Percentiles rank a stretch among this genome's conserved stretches.
These are phyloP conservation scores for Helotiales sp. DNA, from an alignment of 2,329 filamentous ascomycete species.

Conservation along the genomic window DNA sequence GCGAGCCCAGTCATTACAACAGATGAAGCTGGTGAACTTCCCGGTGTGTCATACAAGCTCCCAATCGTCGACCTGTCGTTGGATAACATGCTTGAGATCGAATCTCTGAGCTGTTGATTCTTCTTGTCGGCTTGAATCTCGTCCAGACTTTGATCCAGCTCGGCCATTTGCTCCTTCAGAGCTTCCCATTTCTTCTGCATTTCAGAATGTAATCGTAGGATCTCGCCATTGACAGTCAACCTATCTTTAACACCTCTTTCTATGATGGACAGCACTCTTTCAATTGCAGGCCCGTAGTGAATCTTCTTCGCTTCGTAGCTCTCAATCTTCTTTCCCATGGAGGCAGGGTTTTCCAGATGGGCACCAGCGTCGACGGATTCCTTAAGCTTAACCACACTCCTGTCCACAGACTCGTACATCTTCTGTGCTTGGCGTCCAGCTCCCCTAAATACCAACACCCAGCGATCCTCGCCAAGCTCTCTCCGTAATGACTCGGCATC, in stretches of 20 bases:
- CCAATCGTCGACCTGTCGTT: conserved; percentile 48
- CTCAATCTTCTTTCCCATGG: conserved; percentile 80
- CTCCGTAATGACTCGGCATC: conserved; percentile 88
- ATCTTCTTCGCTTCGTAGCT: conserved; percentile 93
- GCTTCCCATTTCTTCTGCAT: conserved; percentile 80
- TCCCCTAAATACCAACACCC: conserved; percentile 93
- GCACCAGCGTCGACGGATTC: conserved; percentile 76
- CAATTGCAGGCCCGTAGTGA: conserved; percentile 92
- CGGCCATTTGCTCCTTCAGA: conserved; percentile 73
- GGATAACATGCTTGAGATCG: conserved; percentile 81
- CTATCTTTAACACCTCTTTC: conserved; percentile 94
- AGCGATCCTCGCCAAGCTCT: conserved; percentile 92
- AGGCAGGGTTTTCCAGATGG: conserved; percentile 69
- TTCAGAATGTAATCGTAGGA: conserved; percentile 81
- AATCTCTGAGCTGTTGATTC: conserved; percentile 81
- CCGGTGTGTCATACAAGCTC: conserved; percentile 48
- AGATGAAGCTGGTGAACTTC: conserved; percentile 66
- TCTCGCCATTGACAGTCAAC: conserved; percentile 95
- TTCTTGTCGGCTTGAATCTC: conserved; percentile 64
- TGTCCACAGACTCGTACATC: conserved; percentile 93
- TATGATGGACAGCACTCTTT: conserved; percentile 87
- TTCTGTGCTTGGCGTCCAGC: conserved; percentile 90
- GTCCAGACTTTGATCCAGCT: conserved; percentile 74
- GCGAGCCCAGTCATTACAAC: conserved; percentile 54
- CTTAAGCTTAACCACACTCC: conserved; percentile 78